Conservation (phyloP, 208 protist genomes). For the Leishmania lainsoni region DNA sequence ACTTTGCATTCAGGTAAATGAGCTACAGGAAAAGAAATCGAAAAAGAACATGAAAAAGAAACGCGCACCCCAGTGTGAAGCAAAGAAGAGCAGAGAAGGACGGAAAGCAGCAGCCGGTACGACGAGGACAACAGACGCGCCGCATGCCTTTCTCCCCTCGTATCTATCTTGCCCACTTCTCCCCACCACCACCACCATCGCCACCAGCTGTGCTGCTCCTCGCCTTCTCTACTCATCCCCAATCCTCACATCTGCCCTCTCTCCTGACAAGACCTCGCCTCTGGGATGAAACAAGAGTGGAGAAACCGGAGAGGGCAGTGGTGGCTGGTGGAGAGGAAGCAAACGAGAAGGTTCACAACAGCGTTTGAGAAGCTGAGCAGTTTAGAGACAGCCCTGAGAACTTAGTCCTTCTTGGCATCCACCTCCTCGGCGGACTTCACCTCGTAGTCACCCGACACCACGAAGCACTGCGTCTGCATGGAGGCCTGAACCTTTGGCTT, state of each 20-base stretch:
- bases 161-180: background rate
- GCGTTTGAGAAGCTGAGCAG: background rate
- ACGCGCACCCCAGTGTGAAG: background rate
- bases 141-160: background rate
- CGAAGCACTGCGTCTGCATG: conserved; percentile 97
- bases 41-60: background rate
- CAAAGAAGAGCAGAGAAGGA: background rate
- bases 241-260: background rate
- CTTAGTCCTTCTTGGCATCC: conserved; percentile 55
- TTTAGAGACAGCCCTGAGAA: background rate
- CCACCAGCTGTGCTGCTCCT: background rate
- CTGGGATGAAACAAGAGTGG: background rate
- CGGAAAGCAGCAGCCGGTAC: background rate
- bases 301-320: background rate
- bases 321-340: background rate
- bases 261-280: background rate
- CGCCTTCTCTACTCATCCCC: background rate
- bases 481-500: conserved; percentile 98
- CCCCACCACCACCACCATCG: too few species aligned
- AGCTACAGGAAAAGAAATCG: background rate
- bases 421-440: conserved; percentile 77
- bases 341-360: background rate
- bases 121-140: background rate
- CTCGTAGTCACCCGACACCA: conserved; percentile 93
- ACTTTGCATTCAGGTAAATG: background rate